Evolutionary conservation across 2,329 filamentous ascomycete species (phyloP).

Genomic region (Cercospora sp.): DNA sequence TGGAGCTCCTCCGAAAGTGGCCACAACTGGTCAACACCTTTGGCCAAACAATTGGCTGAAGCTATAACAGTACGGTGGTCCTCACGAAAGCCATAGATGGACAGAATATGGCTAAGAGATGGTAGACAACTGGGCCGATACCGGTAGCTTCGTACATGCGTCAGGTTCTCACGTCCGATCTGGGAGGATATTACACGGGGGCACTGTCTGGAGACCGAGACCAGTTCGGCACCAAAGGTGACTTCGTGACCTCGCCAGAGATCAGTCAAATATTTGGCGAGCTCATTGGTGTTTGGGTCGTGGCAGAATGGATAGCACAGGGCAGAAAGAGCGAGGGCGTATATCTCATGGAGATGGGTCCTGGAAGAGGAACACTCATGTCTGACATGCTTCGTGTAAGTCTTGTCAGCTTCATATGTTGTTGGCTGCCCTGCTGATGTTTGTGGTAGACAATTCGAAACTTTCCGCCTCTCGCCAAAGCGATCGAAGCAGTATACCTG

Average conservation of each 20-base stretch:
- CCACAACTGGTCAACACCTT: slow-evolving; percentile 79
- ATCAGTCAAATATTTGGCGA: slow-evolving; percentile 98
- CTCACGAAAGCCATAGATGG: not conserved
- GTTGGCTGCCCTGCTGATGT: slow-evolving; percentile 11
- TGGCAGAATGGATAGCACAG: slow-evolving; percentile 95
- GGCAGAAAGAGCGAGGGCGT: slow-evolving; percentile 71
- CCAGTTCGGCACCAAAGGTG: slow-evolving; percentile 88
- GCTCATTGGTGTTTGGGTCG: slow-evolving; percentile 88
- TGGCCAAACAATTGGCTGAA: slow-evolving; percentile 82
- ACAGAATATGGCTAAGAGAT: slow-evolving; percentile 15
- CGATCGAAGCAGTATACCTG: slow-evolving; percentile 85
- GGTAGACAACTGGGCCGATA: slow-evolving; percentile 79
- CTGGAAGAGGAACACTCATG: slow-evolving; percentile 93
- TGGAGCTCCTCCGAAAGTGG: slow-evolving; percentile 43
- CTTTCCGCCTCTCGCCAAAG: slow-evolving; percentile 74
- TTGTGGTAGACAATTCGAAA: slow-evolving; percentile 70
- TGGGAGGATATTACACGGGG: slow-evolving; percentile 91
- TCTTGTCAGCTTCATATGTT: not conserved
- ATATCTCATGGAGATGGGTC: slow-evolving; percentile 90
- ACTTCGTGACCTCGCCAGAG: slow-evolving; percentile 96
- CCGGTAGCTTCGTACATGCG: slow-evolving; percentile 96
- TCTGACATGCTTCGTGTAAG: slow-evolving; percentile 87
- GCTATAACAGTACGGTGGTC: slow-evolving; percentile 70
- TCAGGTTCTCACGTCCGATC: slow-evolving; percentile 89
- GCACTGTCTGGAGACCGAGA: slow-evolving; percentile 65